phyloP scores from a whole-genome alignment of 2,329 filamentous ascomycete species.

The Ophiocordyceps unilateralis region DNA sequence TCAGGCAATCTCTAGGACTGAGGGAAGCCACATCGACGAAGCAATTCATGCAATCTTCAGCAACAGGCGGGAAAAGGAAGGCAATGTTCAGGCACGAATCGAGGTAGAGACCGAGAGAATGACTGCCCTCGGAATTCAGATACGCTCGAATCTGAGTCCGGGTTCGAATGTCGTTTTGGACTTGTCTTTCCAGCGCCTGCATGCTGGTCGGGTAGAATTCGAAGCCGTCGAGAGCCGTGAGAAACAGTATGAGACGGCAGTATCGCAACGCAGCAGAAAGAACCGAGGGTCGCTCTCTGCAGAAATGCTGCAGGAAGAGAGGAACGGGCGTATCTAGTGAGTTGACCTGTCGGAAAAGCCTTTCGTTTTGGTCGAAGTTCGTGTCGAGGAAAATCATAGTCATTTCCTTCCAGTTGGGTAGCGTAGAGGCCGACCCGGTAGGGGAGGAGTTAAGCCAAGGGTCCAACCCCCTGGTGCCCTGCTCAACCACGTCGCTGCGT shows the following conservation, averaged over 20 bases:
- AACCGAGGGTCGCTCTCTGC: background rate
- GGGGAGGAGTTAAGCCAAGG: constrained; percentile 35
- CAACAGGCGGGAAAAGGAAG: constrained; percentile 10
- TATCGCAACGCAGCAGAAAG: background rate
- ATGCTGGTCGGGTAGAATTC: constrained; percentile 71
- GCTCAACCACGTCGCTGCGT: constrained; percentile 71
- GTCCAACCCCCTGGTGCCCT: constrained; percentile 76
- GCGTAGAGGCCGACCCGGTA: constrained; percentile 18
- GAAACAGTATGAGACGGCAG: constrained; percentile 22
- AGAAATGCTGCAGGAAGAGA: constrained; percentile 30
- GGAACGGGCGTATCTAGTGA: constrained; percentile 1
- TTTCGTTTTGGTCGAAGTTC: constrained; percentile 11
- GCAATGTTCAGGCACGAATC: constrained; percentile 41
- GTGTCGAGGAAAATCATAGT: constrained; percentile 29
- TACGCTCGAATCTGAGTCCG: constrained; percentile 41
- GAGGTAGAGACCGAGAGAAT: constrained; percentile 26
- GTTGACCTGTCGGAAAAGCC: background rate
- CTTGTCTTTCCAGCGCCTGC: constrained; percentile 53
- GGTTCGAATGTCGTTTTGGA: constrained; percentile 51
- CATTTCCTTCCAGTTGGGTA: constrained; percentile 36
- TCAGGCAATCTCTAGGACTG: constrained; percentile 31
- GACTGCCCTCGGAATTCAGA: constrained; percentile 22
- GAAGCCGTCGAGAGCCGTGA: constrained; percentile 29
- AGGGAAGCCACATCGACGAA: constrained; percentile 37
- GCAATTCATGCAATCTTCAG: constrained; percentile 30